A percentile compares a stretch with the other conserved stretches of the same genome.
Evolutionary conservation across 2,329 filamentous ascomycete genomes (phyloP).

Genomic region (Metarhizium guizhouense): DNA sequence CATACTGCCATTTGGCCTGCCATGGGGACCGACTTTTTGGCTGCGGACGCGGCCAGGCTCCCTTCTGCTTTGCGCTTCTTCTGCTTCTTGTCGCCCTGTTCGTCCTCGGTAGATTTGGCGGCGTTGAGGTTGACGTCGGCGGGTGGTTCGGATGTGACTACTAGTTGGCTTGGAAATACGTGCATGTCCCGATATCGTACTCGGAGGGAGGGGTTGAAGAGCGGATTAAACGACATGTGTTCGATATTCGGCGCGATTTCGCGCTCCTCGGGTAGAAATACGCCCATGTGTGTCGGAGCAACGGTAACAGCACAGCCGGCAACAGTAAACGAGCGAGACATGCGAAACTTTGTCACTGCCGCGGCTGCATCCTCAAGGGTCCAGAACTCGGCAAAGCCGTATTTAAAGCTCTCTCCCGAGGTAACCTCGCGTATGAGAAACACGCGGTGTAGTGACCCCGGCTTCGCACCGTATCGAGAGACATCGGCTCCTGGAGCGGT

Average conservation of each 20-base stretch:
- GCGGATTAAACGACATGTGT: constrained; percentile 58
- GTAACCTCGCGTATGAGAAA: constrained; percentile 66
- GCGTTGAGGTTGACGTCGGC: constrained; percentile 19
- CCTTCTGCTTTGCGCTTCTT: constrained; percentile 49
- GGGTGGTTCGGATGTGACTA: constrained; percentile 45
- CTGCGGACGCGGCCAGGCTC: constrained; percentile 14
- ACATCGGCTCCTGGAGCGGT: constrained; percentile 46
- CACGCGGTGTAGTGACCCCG: constrained; percentile 67
- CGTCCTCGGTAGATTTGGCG: constrained; percentile 14
- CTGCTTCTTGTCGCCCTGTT: constrained; percentile 26
- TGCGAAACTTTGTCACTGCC: constrained; percentile 62
- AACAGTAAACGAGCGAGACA: constrained; percentile 68
- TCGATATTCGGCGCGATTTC: constrained; percentile 45
- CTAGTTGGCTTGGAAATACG: constrained; percentile 58
- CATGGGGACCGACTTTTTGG: constrained; percentile 32
- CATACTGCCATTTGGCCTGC: constrained; percentile 34
- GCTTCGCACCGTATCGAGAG: constrained; percentile 58
- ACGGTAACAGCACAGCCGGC: constrained; percentile 62
- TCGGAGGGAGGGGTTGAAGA: constrained; percentile 57
- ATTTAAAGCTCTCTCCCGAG: constrained; percentile 66
- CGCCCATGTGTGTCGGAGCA: constrained; percentile 73
- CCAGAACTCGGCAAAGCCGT: constrained; percentile 78
- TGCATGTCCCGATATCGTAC: constrained; percentile 71
- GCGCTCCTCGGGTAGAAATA: constrained; percentile 68
- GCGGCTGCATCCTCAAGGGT: constrained; percentile 67